Percentiles rank a stretch among this genome's conserved stretches.
Evolutionary conservation across 176 grass and related monocot genomes (phyloP).

Genomic region (Saccharum officinarum): DNA sequence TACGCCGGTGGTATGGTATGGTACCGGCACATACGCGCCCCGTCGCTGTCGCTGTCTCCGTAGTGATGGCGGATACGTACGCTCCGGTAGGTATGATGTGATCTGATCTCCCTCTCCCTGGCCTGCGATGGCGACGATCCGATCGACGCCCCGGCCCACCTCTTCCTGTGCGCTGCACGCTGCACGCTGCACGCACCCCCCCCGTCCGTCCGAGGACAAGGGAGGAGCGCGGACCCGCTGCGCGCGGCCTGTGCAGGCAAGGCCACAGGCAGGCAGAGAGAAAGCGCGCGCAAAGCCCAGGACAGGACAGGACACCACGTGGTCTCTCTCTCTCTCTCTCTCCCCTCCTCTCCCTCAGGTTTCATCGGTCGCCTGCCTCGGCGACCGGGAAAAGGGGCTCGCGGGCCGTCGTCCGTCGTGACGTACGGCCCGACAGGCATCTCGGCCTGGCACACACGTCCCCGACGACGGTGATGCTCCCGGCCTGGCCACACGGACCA

Average conservation of each 20-base stretch:
- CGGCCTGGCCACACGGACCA: too few relatives aligned
- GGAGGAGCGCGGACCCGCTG: background rate
- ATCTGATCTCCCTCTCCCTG: background rate
- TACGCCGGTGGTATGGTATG: too few relatives aligned
- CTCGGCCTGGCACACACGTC: background rate
- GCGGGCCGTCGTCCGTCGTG: background rate
- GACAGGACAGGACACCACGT: background rate
- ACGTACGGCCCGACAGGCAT: background rate
- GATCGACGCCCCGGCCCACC: background rate
- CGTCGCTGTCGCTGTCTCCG: background rate
- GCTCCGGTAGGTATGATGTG: background rate
- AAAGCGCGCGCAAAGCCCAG: background rate
- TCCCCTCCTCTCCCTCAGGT: background rate
- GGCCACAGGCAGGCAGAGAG: background rate
- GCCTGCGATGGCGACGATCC: background rate
- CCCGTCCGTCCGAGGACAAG: background rate
- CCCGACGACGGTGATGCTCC: too few relatives aligned
- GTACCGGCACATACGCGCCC: background rate
- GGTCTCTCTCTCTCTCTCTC: background rate
- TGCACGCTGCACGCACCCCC: too few relatives aligned
- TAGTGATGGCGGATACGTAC: conserved; percentile 7
- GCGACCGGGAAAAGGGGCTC: background rate
- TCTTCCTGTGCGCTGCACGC: background rate
- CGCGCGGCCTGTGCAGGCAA: background rate
- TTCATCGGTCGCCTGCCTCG: background rate